Base-by-base conservation (phyloP, 1,284 basidiomycete genomes). In the Cryptococcus hybrid region DNA sequence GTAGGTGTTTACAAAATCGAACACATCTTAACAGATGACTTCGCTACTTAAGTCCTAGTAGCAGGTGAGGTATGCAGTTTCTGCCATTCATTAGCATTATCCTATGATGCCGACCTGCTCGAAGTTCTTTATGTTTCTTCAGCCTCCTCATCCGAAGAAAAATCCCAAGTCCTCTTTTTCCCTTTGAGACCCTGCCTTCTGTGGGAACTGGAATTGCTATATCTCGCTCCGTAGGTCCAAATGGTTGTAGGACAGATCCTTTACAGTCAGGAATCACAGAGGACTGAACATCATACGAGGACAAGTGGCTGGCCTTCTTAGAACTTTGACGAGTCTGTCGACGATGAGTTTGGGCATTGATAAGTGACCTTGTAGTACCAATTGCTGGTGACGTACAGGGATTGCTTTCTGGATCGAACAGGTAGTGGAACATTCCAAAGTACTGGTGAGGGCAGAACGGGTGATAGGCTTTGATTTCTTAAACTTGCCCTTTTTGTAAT, bases 81-180 rank as follows among this genome's bases (percentile, higher is more conserved):
- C n/a, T 9, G 39, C 9, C 39, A 42, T 42, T 42, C 11, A 42
- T 42, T 9, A 42, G 39, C 39, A 42, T 42, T 9, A 42, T 9
- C 39, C 9, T 42, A 42, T 42, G 39, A n/a, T 24, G 24, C 24
- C 24, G 24, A 42, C 11, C 39, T 42, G 39, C 11, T 42, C 39
- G 46, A 15, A 47, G 5, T 12, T 34, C 13, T 6, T 24, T 24
- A 24, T 24, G 24, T 24, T 24, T 24, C 24, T 24, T 24, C 24
- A 24, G 24, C 48, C 4, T 50, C 38, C 37, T 51, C 49, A 38
- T 51, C 49, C 13, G 7, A n/a, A 15, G 46, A 47, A 51, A 51
- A 51, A 13, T 51, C 49, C 49, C 49, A 51, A 39, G 39, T 51
- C 49, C 49, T 36, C 37, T 51, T 51, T 18, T 40, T 51, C 7